Evolutionary conservation across 176 grass and related monocot genomes (phyloP).

Genomic region (Triticum aestivum): IWGSC_CS_RefSeq_v2.1 NC_057798.1:716864059-716864558

Average conservation of each 20-base stretch:
- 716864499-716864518: background rate
- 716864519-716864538: background rate
- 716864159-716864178: background rate
- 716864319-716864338: background rate
- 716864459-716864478: background rate
- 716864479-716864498: background rate
- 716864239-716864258: background rate
- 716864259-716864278: background rate
- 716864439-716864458: no score
- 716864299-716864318: background rate
- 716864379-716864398: background rate
- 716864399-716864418: background rate
- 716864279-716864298: conserved; percentile 13
- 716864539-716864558: background rate
- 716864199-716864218: background rate
- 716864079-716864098: background rate
- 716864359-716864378: background rate
- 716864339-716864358: background rate
- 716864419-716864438: background rate
- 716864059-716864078: background rate
- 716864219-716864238: background rate
- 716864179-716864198: background rate
- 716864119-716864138: background rate
- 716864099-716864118: background rate
- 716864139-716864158: background rate